Evolutionary conservation across 2,329 filamentous ascomycete genomes (phyloP).

Genomic region (Kalmusia sp.): DNA sequence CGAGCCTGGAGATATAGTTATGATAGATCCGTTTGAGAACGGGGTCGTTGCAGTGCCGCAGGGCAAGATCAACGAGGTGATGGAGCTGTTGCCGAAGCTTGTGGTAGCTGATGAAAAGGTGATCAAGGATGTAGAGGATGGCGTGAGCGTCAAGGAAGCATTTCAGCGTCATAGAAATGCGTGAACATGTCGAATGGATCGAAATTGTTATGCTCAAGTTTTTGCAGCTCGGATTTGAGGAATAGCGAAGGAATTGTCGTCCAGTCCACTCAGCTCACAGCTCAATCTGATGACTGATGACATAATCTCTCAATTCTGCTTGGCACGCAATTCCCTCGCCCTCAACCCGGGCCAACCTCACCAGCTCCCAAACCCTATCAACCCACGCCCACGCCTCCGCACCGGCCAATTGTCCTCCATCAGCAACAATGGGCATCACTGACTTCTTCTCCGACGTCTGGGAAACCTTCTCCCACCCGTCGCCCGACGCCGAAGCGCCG

Average conservation of each 20-base stretch:
- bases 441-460: conserved; percentile 70
- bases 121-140: conserved; percentile 66
- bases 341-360: conserved; percentile 8
- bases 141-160: conserved; percentile 69
- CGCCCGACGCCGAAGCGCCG: conserved; percentile 54
- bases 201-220: no score
- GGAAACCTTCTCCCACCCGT: conserved; percentile 65
- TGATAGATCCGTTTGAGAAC: conserved; percentile 70
- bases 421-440: conserved; percentile 65
- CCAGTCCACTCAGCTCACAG: not conserved
- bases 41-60: conserved; percentile 73
- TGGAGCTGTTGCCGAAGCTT: conserved; percentile 61
- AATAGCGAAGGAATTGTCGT: not conserved
- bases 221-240: not conserved
- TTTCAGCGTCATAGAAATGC: conserved; percentile 62
- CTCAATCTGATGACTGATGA: conserved; percentile 6
- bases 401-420: conserved; percentile 41
- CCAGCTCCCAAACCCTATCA: conserved; percentile 28
- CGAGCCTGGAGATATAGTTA: conserved; percentile 67
- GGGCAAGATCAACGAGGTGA: conserved; percentile 64
- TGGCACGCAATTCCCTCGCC: conserved; percentile 20
- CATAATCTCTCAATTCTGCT: conserved; percentile 3
- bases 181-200: no score
- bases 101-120: conserved; percentile 53
- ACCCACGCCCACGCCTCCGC: conserved; percentile 27